Percentiles rank a stretch among this genome's conserved stretches.
phyloP scores from a whole-genome alignment of 345 rosid species.

The Camelina sativa region DNA sequence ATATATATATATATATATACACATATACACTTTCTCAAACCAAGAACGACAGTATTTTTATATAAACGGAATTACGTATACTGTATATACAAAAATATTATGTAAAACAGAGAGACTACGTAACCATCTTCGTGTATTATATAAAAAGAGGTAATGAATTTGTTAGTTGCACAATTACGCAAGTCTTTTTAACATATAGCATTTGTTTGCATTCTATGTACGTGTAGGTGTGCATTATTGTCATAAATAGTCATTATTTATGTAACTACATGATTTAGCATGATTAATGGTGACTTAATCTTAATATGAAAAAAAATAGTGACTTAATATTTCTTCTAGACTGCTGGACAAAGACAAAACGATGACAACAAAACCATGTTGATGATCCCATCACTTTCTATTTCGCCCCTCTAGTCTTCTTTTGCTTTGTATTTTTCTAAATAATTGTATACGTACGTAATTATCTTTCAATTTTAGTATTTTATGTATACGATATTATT shows the following conservation, averaged over 20 bases:
- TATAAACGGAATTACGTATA: no score
- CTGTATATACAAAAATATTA: no score
- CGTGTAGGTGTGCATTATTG: slow-evolving; percentile 37
- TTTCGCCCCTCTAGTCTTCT: slow-evolving; percentile 9
- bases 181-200: slow-evolving; percentile 34
- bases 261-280: slow-evolving; percentile 26
- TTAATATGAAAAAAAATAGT: slow-evolving; percentile 14
- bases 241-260: slow-evolving; percentile 15
- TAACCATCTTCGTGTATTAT: slow-evolving; percentile 12
- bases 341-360: slow-evolving; percentile 34
- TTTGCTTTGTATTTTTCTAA: slow-evolving; percentile 23
- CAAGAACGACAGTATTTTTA: no score
- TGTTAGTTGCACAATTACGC: slow-evolving; percentile 33
- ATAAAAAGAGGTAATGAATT: background rate
- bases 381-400: slow-evolving; percentile 34
- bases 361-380: slow-evolving; percentile 28
- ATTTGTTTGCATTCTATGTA: slow-evolving; percentile 34
- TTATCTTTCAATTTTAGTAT: slow-evolving; percentile 12
- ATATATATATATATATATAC: no score
- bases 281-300: slow-evolving; percentile 44
- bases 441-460: background rate
- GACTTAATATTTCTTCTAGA: slow-evolving; percentile 41
- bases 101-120: background rate
- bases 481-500: background rate
- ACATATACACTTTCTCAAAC: no score